phyloP scores from a whole-genome alignment of 2,329 filamentous ascomycete species.

The Cladosporium sp. region DNA sequence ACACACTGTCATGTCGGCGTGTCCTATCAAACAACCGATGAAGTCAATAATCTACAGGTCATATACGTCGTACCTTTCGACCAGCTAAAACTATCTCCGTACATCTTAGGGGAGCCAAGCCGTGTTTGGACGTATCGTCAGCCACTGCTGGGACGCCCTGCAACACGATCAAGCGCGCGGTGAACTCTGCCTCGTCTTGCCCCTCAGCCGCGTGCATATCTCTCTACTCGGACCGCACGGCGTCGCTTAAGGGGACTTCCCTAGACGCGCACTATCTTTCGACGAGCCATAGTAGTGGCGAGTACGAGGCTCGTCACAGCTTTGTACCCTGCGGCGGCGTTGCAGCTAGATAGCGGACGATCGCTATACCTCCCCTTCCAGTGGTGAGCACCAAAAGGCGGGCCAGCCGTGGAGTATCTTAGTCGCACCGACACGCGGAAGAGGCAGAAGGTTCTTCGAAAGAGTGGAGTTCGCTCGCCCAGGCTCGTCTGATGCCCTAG shows the following conservation, averaged over 20 bases:
- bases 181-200: constrained; percentile 4
- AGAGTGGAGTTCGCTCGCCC: constrained; percentile 13
- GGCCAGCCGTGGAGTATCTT: constrained; percentile 9
- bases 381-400: constrained; percentile 5
- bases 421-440: constrained; percentile 16
- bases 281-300: constrained; percentile 13
- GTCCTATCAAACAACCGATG: constrained; percentile 4
- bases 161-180: background rate
- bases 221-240: constrained; percentile 16
- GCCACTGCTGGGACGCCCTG: background rate
- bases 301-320: constrained; percentile 15
- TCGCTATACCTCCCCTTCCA: constrained; percentile 13
- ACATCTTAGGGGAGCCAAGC: constrained; percentile 14
- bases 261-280: background rate
- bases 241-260: constrained; percentile 13
- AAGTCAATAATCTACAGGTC: constrained; percentile 17
- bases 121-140: constrained; percentile 3
- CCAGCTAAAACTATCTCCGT: background rate
- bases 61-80: constrained; percentile 13
- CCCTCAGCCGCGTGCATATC: constrained; percentile 11
- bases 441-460: constrained; percentile 16
- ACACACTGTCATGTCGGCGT: background rate
- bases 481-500: constrained; percentile 2
- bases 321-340: constrained; percentile 9
- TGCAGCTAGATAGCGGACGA: constrained; percentile 17